Base-by-base conservation (phyloP, 1,284 basidiomycete genomes). In the Marasmius sp. region DNA sequence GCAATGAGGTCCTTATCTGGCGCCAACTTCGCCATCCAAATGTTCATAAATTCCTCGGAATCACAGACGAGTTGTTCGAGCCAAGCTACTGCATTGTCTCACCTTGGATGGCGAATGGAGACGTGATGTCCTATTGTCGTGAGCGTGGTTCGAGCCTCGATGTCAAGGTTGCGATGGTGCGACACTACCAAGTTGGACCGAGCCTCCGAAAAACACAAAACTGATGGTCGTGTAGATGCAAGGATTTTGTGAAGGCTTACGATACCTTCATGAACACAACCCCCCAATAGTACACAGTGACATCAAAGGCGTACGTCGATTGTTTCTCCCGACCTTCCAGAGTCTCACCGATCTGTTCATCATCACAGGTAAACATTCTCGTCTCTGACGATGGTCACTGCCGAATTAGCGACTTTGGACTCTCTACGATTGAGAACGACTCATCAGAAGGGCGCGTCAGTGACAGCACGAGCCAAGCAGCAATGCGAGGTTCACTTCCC, bases 231-330 rank as follows among this genome's bases (percentile, higher is more conserved):
- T 9, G 39, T 41, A 65, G 66, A 45, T 65, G 14, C 11, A 18
- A 1, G 61, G 62, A 47, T 48, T 66, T 20, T 59, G 53, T 10
- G 39, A 51, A 37, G 67, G 66, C 7, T 22, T 68, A 0, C 20
- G 47, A 8, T 68, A 68, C 48, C 49, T 67, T 9, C 66, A 67
- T n/a, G n/a, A n/a, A n/a, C n/a, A n/a, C n/a, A n/a, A n/a, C n/a
- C n/a, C n/a, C n/a, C n/a, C n/a, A n/a, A 41, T 68, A 9, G 58
- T 66, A 11, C 67, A 68, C 54, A 64, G 62, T 11, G 67, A 68
- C 41, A 48, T 68, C 11, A 64, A 63, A 48, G 66, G 64, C 4
- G 66, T 67, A 43, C 33, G 64, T 60, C 11, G 14, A 48, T n/a
- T n/a, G n/a, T 34, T n/a, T 14, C n/a, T 8, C n/a, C 39, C 2